phyloP scores from a whole-genome alignment of 345 rosid species.

The Eucalyptus victrix region DNA sequence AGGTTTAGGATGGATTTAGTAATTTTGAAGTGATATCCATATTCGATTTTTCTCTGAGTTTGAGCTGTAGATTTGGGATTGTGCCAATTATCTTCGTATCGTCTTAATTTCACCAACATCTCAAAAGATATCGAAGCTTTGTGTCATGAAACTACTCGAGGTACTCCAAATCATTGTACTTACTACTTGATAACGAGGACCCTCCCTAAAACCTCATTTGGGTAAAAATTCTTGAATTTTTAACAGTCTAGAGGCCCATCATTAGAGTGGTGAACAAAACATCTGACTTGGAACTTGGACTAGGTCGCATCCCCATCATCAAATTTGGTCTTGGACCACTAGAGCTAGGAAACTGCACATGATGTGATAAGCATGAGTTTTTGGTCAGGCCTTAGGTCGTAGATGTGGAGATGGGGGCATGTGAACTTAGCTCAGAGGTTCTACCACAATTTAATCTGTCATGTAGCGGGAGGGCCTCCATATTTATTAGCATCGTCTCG shows the following conservation, averaged over 20 bases:
- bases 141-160: not conserved
- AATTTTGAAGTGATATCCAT: not conserved
- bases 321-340: not conserved
- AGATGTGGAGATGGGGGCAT: not conserved
- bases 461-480: not conserved
- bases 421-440: not conserved
- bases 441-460: not conserved
- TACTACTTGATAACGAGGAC: not conserved
- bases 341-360: not conserved
- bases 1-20: fast-evolving
- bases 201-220: not conserved
- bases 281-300: not conserved
- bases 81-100: not conserved
- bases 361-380: not conserved
- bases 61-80: fast-evolving
- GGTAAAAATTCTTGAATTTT: not conserved
- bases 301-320: not conserved
- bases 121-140: not conserved
- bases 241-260: not conserved
- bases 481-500: not conserved
- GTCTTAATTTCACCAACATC: not conserved
- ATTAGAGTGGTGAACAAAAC: not conserved
- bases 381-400: not conserved
- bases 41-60: not conserved
- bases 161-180: not conserved